phyloP scores from a whole-genome alignment of 2,329 filamentous ascomycete genomes.

The Ophioceras dolichostomum region DNA sequence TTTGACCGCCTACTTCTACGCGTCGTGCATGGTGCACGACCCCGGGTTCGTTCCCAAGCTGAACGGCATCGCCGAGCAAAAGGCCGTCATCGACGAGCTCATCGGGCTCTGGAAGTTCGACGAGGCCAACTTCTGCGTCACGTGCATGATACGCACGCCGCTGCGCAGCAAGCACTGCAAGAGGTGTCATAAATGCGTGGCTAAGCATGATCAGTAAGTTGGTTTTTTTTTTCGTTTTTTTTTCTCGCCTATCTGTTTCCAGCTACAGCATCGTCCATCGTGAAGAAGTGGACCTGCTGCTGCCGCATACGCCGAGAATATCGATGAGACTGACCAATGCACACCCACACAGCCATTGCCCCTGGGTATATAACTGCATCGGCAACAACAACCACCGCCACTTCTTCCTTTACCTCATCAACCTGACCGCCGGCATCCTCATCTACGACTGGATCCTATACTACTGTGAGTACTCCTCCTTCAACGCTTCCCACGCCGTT shows the following conservation, averaged over 20 bases:
- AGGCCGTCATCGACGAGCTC: constrained; percentile 77
- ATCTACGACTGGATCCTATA: constrained; percentile 61
- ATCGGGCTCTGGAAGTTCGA: constrained; percentile 82
- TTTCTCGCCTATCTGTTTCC: background rate
- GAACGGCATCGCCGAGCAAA: constrained; percentile 79
- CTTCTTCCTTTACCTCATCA: constrained; percentile 83
- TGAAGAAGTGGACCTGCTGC: no score
- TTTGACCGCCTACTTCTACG: constrained; percentile 76
- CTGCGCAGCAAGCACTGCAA: constrained; percentile 93
- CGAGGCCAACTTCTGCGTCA: constrained; percentile 85
- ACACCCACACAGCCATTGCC: constrained; percentile 61
- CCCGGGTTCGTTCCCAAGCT: constrained; percentile 90
- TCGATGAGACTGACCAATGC: no score
- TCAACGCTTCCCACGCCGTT: background rate
- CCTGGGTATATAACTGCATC: constrained; percentile 95
- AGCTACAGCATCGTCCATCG: no score
- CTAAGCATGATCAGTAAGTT: constrained; percentile 94
- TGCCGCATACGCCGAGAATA: no score
- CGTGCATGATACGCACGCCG: constrained; percentile 88
- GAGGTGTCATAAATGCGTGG: constrained; percentile 81
- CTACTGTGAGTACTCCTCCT: constrained; percentile 42
- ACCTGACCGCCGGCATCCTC: constrained; percentile 62
- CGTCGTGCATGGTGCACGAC: constrained; percentile 73
- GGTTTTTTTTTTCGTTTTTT: constrained; percentile 12
- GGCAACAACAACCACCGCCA: constrained; percentile 93